A percentile compares a stretch with the other conserved stretches of the same genome.
Conservation (phyloP, 208 protist genomes). For the Angomonas deanei region DNA sequence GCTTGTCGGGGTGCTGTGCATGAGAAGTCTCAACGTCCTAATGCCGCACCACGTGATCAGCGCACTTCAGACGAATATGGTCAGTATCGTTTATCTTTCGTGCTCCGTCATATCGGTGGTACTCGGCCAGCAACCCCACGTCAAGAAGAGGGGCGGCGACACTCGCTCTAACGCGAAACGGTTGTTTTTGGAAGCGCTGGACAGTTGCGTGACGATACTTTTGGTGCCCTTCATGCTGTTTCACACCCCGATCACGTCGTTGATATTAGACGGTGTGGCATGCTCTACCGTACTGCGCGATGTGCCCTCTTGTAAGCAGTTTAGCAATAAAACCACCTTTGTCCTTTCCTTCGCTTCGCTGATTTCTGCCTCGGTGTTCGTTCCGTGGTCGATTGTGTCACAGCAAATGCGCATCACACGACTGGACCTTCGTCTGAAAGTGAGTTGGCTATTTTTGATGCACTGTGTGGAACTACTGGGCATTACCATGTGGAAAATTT, state of each 20-base stretch:
- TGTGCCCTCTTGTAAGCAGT: constrained; percentile 35
- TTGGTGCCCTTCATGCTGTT: constrained; percentile 41
- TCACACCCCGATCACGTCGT: constrained; percentile 29
- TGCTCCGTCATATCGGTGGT: constrained; percentile 4
- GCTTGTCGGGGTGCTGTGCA: constrained; percentile 27
- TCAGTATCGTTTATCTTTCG: constrained; percentile 20
- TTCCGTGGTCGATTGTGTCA: constrained; percentile 30
- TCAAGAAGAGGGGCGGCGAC: background rate
- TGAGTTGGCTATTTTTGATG: constrained; percentile 31
- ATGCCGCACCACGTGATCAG: constrained; percentile 49
- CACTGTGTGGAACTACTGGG: constrained; percentile 29
- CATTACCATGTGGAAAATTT: constrained; percentile 69
- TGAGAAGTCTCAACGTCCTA: constrained; percentile 48
- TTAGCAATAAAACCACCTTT: constrained; percentile 17
- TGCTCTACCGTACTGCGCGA: constrained; percentile 57
- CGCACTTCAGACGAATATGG: constrained; percentile 10
- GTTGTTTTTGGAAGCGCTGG: constrained; percentile 22
- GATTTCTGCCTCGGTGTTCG: constrained; percentile 24
- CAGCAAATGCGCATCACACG: constrained; percentile 33
- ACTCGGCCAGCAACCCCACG: constrained; percentile 2
- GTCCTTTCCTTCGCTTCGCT: constrained; percentile 25
- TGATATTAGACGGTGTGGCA: constrained; percentile 50
- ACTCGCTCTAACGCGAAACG: constrained; percentile 9
- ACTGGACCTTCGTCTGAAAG: constrained; percentile 40
- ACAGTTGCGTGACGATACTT: constrained; percentile 25